These are phyloP conservation scores for Melianthus villosus DNA, from an alignment of 441 rosid species.

Conservation along the genomic window DNA sequence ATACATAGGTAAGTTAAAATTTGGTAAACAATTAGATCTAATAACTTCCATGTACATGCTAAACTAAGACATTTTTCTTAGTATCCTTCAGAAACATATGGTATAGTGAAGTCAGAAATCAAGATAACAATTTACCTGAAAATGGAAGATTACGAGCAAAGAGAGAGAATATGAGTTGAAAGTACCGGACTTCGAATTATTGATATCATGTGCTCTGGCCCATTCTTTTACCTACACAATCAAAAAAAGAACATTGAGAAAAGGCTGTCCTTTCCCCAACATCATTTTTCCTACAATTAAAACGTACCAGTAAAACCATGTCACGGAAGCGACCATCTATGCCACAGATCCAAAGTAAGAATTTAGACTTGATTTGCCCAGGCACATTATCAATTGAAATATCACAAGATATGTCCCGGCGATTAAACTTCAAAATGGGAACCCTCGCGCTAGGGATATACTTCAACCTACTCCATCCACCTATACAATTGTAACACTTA, in stretches of 20 bases:
- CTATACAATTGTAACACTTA: no score
- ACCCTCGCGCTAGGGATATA: slow-evolving; percentile 55
- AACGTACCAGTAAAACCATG: slow-evolving; percentile 57
- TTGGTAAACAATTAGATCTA: no score
- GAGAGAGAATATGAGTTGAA: slow-evolving; percentile 70
- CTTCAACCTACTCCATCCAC: slow-evolving; percentile 35
- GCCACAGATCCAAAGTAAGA: slow-evolving; percentile 60
- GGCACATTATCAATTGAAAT: slow-evolving; percentile 62
- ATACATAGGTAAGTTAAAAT: no score
- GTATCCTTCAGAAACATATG: no score
- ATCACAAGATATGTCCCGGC: slow-evolving; percentile 59
- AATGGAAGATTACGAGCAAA: slow-evolving; percentile 77
- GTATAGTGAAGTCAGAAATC: no score
- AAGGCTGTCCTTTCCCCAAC: no score
- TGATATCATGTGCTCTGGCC: slow-evolving; percentile 75
- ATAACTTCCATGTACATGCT: no score
- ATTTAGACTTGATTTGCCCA: slow-evolving; percentile 62
- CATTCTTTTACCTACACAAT: slow-evolving; percentile 78
- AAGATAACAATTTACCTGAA: slow-evolving; percentile 70
- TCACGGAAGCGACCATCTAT: slow-evolving; percentile 77
- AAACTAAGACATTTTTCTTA: no score
- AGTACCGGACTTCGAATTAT: slow-evolving; percentile 50
- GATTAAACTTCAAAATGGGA: slow-evolving; percentile 54
- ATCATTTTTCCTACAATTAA: no score
- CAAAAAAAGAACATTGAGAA: no score